Evolutionary conservation across 371 early-diverging fungal species (phyloP).

Genomic region (Lichtheimia ramosa): DNA sequence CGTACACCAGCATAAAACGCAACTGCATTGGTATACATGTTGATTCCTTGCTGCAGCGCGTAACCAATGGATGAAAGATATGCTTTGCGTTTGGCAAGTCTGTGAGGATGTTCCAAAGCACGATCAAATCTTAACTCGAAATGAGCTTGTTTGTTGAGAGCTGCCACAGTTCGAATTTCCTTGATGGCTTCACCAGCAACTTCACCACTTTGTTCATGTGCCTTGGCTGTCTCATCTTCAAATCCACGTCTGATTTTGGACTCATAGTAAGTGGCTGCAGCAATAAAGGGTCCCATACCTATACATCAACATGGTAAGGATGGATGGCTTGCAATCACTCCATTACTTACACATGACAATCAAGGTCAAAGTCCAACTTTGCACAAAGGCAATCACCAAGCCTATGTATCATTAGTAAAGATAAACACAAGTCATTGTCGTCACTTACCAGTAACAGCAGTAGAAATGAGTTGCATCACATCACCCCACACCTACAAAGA

Average conservation of each 20-base stretch:
- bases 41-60: constrained; percentile 67
- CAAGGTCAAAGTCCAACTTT: constrained; percentile 62
- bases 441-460: constrained; percentile 25
- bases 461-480: constrained; percentile 48
- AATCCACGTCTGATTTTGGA: constrained; percentile 52
- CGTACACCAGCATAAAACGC: constrained; percentile 62
- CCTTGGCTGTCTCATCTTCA: constrained; percentile 62
- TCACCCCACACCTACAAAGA: constrained; percentile 41
- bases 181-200: constrained; percentile 84
- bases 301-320: too few relatives aligned
- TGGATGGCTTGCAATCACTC: too few relatives aligned
- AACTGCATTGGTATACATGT: constrained; percentile 65
- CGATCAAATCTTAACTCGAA: constrained; percentile 63
- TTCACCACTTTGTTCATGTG: constrained; percentile 72
- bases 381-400: constrained; percentile 48
- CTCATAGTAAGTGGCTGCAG: constrained; percentile 44
- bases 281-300: constrained; percentile 49
- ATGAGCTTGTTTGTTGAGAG: constrained; percentile 75
- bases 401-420: constrained; percentile 12
- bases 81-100: constrained; percentile 58
- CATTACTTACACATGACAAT: constrained; percentile 46
- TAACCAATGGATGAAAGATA: constrained; percentile 60
- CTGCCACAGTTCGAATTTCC: constrained; percentile 86
- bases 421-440: neutral
- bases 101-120: constrained; percentile 67